A percentile compares a stretch with the other conserved stretches of the same genome.
Conservation (phyloP, 164 flowering plant species). For the Dillenia turbinata region DNA sequence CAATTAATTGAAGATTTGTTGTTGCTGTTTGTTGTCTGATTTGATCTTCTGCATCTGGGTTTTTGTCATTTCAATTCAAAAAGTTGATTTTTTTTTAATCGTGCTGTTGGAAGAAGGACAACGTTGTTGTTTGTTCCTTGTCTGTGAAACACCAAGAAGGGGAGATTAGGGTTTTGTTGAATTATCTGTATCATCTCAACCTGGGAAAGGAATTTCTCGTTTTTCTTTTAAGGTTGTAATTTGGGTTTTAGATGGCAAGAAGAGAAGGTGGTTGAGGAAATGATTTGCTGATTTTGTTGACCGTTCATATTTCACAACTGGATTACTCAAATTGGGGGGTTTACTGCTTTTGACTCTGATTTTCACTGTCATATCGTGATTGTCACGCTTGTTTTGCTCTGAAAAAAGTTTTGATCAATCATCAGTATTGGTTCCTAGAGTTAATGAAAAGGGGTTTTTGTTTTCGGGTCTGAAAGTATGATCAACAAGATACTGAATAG, state of each 20-base stretch:
- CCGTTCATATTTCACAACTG: too few species aligned
- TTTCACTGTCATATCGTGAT: too few species aligned
- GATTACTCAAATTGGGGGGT: too few species aligned
- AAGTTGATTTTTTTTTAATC: slow-evolving; percentile 3
- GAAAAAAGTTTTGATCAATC: slow-evolving; percentile 2
- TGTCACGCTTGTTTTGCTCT: slow-evolving; percentile 11
- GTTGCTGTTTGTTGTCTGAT: slow-evolving; percentile 8
- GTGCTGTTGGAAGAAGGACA: background rate
- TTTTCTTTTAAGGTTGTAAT: slow-evolving; percentile 8
- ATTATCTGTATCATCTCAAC: too few species aligned
- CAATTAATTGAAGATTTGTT: background rate
- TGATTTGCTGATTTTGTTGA: too few species aligned
- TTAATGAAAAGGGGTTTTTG: slow-evolving; percentile 6
- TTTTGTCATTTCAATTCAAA: slow-evolving; percentile 2
- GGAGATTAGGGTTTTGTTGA: too few species aligned
- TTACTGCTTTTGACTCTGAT: too few species aligned
- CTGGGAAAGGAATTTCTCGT: slow-evolving; percentile 4
- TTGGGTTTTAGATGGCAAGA: too few species aligned
- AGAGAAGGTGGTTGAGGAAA: too few species aligned
- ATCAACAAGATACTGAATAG: slow-evolving; percentile 53
- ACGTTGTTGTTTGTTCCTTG: too few species aligned
- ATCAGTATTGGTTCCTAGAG: background rate
- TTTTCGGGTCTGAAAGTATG: slow-evolving; percentile 23
- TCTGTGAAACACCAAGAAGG: too few species aligned
- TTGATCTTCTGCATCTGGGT: slow-evolving; percentile 7